Conservation (phyloP, 2,329 filamentous ascomycete genomes). For the Gnomoniopsis sp. region DNA sequence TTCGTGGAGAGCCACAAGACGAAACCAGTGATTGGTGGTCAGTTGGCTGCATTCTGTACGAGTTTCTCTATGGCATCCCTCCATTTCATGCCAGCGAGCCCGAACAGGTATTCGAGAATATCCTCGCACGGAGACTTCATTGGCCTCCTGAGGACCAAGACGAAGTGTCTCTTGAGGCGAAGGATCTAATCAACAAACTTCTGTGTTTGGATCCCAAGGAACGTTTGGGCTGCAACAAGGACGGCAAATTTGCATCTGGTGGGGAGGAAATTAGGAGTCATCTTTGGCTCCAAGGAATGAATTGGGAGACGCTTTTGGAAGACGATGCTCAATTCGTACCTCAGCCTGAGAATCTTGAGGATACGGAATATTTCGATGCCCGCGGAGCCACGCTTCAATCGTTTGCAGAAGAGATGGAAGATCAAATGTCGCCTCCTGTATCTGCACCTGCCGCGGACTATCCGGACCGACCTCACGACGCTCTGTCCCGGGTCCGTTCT, state of each 20-base stretch:
- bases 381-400: constrained; percentile 88
- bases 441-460: constrained; percentile 72
- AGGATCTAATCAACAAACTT: constrained; percentile 89
- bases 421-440: constrained; percentile 73
- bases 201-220: constrained; percentile 80
- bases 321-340: constrained; percentile 96
- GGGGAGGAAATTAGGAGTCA: constrained; percentile 90
- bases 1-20: constrained; percentile 91
- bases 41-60: constrained; percentile 95
- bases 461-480: constrained; percentile 87
- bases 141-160: constrained; percentile 86
- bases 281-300: constrained; percentile 81
- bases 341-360: constrained; percentile 86
- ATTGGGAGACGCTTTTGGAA: constrained; percentile 88
- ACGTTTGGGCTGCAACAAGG: constrained; percentile 79
- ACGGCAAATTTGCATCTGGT: constrained; percentile 78
- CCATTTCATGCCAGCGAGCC: constrained; percentile 90
- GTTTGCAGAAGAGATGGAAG: constrained; percentile 92
- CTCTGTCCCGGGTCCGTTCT: constrained; percentile 80
- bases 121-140: constrained; percentile 80
- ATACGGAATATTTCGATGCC: constrained; percentile 96
- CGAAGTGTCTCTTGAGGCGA: constrained; percentile 79
- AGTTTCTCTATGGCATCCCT: constrained; percentile 89
- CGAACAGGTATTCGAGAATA: constrained; percentile 96
- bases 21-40: constrained; percentile 99